phyloP scores from a whole-genome alignment of 306 rosid genomes.

The Myrica gale region DNA sequence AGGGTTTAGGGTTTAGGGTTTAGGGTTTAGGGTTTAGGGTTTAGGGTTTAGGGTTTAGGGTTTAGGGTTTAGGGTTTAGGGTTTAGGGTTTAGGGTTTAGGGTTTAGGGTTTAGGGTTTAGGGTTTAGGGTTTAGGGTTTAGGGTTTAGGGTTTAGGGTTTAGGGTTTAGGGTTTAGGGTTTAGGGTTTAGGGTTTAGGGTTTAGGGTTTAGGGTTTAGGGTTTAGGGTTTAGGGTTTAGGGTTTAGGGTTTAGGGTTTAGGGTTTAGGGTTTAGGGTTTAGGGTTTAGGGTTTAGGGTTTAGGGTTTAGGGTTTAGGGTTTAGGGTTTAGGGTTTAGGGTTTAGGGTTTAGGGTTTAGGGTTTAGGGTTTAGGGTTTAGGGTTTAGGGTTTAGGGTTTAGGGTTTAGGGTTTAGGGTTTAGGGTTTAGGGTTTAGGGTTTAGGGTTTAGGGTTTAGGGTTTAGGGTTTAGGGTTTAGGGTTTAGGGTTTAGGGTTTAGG shows the following conservation, averaged over 20 bases:
- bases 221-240: background rate
- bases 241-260: slow-evolving; percentile 1
- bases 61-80: slow-evolving; percentile 11
- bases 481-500: slow-evolving; percentile 12
- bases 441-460: slow-evolving; percentile 8
- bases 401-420: slow-evolving; percentile 7
- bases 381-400: slow-evolving; percentile 15
- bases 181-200: slow-evolving; percentile 3
- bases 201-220: slow-evolving; percentile 18
- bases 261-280: slow-evolving; percentile 18
- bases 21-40: slow-evolving; percentile 5
- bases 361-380: slow-evolving; percentile 20
- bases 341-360: slow-evolving; percentile 17
- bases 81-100: slow-evolving; percentile 5
- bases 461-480: slow-evolving; percentile 18
- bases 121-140: slow-evolving; percentile 2
- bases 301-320: slow-evolving; percentile 14
- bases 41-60: slow-evolving; percentile 13
- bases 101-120: background rate
- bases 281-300: slow-evolving; percentile 21
- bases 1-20: slow-evolving; percentile 9
- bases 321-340: slow-evolving; percentile 4
- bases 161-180: background rate
- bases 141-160: background rate
- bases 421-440: slow-evolving; percentile 7